Percentiles rank a stretch among this genome's conserved stretches.
phyloP scores from a whole-genome alignment of 345 rosid species.

The Rhodamnia rubescens region DNA sequence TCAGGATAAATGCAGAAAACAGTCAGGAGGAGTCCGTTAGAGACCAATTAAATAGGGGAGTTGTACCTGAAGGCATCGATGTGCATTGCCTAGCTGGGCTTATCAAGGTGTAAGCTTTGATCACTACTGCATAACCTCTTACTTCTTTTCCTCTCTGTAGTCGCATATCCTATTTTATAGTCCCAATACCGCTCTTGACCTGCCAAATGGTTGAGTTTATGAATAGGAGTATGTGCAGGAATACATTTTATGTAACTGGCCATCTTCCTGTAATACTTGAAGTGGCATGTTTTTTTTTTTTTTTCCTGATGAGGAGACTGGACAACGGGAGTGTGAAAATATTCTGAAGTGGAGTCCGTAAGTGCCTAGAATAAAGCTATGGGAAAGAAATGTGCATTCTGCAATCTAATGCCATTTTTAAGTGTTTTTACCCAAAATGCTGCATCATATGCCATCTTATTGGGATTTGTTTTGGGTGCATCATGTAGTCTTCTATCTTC shows the following conservation, averaged over 20 bases:
- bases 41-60: constrained; percentile 33
- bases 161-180: background rate
- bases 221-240: background rate
- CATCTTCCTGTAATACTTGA: background rate
- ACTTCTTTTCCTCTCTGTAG: background rate
- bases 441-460: background rate
- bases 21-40: constrained; percentile 39
- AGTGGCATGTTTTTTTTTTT: background rate
- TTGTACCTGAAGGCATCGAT: constrained; percentile 28
- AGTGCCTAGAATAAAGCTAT: background rate
- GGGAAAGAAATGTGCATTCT: background rate
- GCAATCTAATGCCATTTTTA: background rate
- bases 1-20: constrained; percentile 36
- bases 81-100: constrained; percentile 41
- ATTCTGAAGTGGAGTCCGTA: background rate
- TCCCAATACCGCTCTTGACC: background rate
- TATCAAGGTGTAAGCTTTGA: constrained; percentile 23
- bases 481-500: background rate
- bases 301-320: background rate
- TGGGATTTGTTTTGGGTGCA: background rate
- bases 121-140: background rate
- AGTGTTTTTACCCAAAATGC: background rate
- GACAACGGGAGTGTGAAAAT: background rate
- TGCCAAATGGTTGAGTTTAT: background rate
- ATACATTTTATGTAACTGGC: background rate